These are phyloP conservation scores for Trapa incisa DNA, from an alignment of 345 rosid species.

Conservation along the genomic window DNA sequence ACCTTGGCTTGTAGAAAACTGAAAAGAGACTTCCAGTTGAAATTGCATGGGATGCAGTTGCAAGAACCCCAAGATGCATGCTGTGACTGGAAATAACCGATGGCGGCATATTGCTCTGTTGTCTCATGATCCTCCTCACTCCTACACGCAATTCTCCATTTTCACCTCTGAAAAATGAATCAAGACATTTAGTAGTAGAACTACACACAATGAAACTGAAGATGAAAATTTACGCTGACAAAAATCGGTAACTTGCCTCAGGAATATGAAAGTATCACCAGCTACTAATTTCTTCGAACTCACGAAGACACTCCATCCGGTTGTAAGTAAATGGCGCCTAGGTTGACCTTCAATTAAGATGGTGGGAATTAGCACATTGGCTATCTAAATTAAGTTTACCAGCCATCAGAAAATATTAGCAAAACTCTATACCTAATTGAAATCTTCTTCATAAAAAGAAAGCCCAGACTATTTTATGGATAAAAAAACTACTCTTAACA, in stretches of 20 bases:
- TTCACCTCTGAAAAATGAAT: slow-evolving; percentile 48
- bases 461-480: no score
- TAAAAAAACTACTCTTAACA: no score
- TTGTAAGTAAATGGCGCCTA: slow-evolving; percentile 93
- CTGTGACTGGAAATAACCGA: slow-evolving; percentile 98
- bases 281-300: slow-evolving; percentile 95
- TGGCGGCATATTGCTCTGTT: slow-evolving; percentile 73
- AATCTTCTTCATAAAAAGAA: neutral
- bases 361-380: neutral
- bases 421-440: neutral
- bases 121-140: slow-evolving; percentile 88
- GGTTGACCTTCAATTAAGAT: slow-evolving; percentile 68
- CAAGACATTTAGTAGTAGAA: slow-evolving; percentile 6
- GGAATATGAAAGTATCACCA: slow-evolving; percentile 96
- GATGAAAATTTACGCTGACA: no score
- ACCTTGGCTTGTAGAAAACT: slow-evolving; percentile 98
- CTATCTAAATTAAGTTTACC: neutral
- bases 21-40: slow-evolving; percentile 83
- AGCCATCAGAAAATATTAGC: neutral
- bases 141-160: slow-evolving; percentile 95
- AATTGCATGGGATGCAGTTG: slow-evolving; percentile 96
- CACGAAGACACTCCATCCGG: slow-evolving; percentile 99
- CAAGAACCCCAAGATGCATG: slow-evolving; percentile 98
- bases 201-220: neutral
- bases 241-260: slow-evolving; percentile 42